phyloP scores from a whole-genome alignment of 1,139 yeast species.

The Debaryomycetaceae sp. region DNA sequence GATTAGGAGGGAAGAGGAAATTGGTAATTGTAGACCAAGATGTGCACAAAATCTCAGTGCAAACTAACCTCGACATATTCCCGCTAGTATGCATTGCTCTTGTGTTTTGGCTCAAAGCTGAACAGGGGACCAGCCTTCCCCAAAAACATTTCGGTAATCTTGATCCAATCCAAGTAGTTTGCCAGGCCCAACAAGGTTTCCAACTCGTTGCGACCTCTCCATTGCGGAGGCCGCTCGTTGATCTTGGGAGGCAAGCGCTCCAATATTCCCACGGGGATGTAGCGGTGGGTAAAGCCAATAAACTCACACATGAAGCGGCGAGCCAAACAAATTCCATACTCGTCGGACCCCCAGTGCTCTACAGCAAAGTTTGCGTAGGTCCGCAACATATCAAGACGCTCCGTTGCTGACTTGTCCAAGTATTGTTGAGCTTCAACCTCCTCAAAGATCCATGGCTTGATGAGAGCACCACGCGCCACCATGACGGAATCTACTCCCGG shows the following conservation, averaged over 20 bases:
- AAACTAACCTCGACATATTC: no score
- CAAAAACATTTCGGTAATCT: conserved; percentile 89
- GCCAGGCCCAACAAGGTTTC: conserved; percentile 82
- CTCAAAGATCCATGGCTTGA: conserved; percentile 98
- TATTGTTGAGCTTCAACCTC: conserved; percentile 86
- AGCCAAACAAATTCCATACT: conserved; percentile 79
- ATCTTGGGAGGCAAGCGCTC: conserved; percentile 81
- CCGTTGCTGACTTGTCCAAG: conserved; percentile 81
- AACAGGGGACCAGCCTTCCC: conserved; percentile 75
- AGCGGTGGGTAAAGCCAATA: conserved; percentile 86
- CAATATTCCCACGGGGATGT: conserved; percentile 86
- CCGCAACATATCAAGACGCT: conserved; percentile 66
- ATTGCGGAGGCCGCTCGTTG: conserved; percentile 88
- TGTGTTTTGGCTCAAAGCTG: conserved; percentile 84
- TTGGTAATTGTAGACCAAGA: no score
- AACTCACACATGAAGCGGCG: conserved; percentile 92
- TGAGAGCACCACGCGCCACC: conserved; percentile 97
- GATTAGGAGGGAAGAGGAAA: no score
- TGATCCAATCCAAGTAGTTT: conserved; percentile 91
- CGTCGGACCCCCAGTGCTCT: conserved; percentile 98
- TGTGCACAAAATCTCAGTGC: no score
- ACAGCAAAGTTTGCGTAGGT: conserved; percentile 70
- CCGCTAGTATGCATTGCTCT: conserved; percentile 73
- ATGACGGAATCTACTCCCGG: conserved; percentile 83
- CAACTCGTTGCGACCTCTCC: conserved; percentile 90